These are phyloP conservation scores for Euphorbia peplus DNA, from an alignment of 345 rosid genomes.

Conservation along the genomic window DNA sequence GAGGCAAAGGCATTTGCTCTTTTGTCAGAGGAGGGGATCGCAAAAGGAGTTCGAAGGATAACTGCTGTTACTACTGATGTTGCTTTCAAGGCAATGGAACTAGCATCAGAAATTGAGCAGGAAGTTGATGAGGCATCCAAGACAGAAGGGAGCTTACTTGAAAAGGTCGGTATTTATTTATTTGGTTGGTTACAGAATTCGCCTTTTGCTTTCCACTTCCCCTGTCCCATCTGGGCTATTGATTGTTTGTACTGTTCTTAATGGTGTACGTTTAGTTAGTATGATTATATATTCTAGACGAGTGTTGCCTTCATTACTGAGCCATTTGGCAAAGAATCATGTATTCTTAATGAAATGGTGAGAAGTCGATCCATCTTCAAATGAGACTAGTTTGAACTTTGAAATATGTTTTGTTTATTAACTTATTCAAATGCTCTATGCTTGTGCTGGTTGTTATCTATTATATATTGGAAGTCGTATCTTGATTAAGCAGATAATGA, in stretches of 20 bases:
- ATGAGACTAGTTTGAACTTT: not conserved
- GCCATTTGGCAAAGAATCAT: not conserved
- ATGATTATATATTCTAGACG: not conserved
- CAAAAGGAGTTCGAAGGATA: constrained; percentile 83
- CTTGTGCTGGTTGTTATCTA: not conserved
- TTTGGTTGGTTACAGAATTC: not conserved
- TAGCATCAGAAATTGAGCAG: constrained; percentile 57
- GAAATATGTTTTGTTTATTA: not conserved
- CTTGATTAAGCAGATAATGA: not conserved
- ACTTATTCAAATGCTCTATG: not conserved
- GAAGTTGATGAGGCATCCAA: constrained; percentile 67
- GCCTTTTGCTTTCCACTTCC: not conserved
- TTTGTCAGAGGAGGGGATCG: constrained; percentile 92
- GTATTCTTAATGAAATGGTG: not conserved
- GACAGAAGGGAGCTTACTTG: constrained; percentile 65
- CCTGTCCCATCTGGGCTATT: not conserved
- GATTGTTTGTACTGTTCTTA: not conserved
- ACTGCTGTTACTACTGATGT: constrained; percentile 82
- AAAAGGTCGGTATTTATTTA: constrained; percentile 52
- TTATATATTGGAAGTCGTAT: not conserved
- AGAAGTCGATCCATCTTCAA: not conserved
- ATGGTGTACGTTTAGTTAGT: not conserved
- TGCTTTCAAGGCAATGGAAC: constrained; percentile 70
- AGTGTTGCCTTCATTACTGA: not conserved
- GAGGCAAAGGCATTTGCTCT: constrained; percentile 97